Percentiles rank a stretch among this genome's conserved stretches.
These are phyloP conservation scores for Lipomyces starkeyi DNA, from an alignment of 805 yeast species.

Conservation along the genomic window DNA sequence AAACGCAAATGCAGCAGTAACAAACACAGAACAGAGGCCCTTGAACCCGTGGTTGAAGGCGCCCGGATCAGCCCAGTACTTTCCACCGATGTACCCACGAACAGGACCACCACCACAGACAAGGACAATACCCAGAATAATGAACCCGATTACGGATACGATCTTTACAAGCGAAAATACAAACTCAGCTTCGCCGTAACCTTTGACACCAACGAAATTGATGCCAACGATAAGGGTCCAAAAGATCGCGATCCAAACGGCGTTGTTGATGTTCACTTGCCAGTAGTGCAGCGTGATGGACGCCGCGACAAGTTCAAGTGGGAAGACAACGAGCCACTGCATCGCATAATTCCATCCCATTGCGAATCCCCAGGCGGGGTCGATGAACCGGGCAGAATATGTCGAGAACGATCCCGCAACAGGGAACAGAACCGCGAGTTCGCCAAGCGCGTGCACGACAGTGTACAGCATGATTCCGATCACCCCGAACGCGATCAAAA, in stretches of 20 bases:
- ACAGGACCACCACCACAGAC: conserved; percentile 66
- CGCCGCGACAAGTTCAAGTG: conserved; percentile 70
- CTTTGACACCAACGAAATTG: conserved; percentile 62
- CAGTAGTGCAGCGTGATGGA: conserved; percentile 62
- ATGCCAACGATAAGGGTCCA: conserved; percentile 56
- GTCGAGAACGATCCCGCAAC: conserved; percentile 67
- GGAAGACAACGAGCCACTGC: conserved; percentile 68
- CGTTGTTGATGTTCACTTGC: conserved; percentile 56
- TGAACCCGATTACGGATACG: conserved; percentile 62
- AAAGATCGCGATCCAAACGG: conserved; percentile 62
- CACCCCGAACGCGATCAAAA: conserved; percentile 56
- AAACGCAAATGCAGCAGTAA: conserved; percentile 80
- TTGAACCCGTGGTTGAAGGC: conserved; percentile 65
- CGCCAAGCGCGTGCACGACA: conserved; percentile 60
- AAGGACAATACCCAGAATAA: conserved; percentile 62
- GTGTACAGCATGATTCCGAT: conserved; percentile 59
- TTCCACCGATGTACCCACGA: conserved; percentile 61
- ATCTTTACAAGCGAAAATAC: conserved; percentile 64
- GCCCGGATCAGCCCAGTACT: conserved; percentile 66
- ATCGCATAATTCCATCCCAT: conserved; percentile 74
- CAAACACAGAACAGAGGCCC: conserved; percentile 74
- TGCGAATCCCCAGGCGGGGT: conserved; percentile 74
- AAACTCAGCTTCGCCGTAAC: conserved; percentile 74
- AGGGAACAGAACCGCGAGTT: conserved; percentile 71
- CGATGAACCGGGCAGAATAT: conserved; percentile 66